Evolutionary conservation across 495 filamentous ascomycete genomes (phyloP), one percentile per base, ranked within the genome.

Genomic region (Delitschia confertaspora): DNA sequence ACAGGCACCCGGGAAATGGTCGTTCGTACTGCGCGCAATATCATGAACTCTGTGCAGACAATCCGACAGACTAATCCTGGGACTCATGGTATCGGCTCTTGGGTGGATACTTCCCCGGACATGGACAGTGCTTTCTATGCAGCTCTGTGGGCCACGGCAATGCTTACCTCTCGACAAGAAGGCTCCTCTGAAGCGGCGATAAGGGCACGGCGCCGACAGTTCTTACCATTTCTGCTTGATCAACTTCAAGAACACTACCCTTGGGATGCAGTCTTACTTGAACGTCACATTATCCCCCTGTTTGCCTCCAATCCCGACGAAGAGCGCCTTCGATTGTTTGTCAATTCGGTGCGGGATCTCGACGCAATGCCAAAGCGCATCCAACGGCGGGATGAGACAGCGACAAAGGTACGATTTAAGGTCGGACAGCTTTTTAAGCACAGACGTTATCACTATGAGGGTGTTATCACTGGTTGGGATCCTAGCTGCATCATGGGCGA

Each of bases 401-500:
- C 42, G 52, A 55, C 38, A 51, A 62, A 62, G 17, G 76, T 86
- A n/a, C 68, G 59, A 41, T 89, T 82, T 64, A 74, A 69, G 42
- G 75, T 98, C 33, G 91, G 91, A 3, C 82, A 91, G 50, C 74
- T 93, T 2, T 91, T 96, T 58, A 70, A 68, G 38, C 91, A 96
- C 59, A 79, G 70, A 53, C 74, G 85, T 34, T 95, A 94, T 62
- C 61, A 70, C 17, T 95, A 91, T 58, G 66, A 72, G 17, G 88
- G 80, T 16, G 69, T 93, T 8, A 84, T 98, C 47, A 82, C 79
- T 8, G 89, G 89, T 13, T 98, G 91, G 91, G 82, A 87, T 44
- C 60, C 69, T 0, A 69, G 75, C 62, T 75, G 67, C 60, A 55
- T 48, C 53, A 59, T 74, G 63, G 73, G 76, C 65, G 76, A 75